Percentiles rank a stretch among this genome's conserved stretches.
Evolutionary conservation across 2,329 filamentous ascomycete species (phyloP).

Genomic region (Beauveria scarabaeidicola): DNA sequence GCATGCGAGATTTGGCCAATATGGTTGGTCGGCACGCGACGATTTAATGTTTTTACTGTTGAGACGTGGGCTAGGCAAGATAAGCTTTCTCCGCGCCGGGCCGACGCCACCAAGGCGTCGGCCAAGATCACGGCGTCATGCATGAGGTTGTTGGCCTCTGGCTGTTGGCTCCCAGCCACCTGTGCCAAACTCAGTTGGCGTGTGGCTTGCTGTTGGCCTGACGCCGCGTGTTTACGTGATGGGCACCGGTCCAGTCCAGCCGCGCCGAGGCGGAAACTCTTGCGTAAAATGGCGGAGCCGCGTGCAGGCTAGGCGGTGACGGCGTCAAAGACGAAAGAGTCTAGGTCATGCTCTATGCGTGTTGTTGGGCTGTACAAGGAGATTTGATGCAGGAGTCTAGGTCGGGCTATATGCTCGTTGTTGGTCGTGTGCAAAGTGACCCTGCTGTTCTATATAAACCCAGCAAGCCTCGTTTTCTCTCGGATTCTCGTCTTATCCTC

Average conservation of each 20-base stretch:
- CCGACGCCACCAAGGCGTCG: background rate
- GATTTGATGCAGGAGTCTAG: too few species aligned
- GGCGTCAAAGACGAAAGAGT: background rate
- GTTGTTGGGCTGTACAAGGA: too few species aligned
- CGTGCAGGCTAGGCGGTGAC: background rate
- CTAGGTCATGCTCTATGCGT: background rate
- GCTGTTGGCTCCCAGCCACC: background rate
- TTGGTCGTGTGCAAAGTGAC: background rate
- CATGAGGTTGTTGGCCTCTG: background rate
- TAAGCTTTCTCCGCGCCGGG: background rate
- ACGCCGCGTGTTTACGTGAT: background rate
- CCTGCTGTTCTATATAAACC: slow-evolving; percentile 3
- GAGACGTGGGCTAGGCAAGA: background rate
- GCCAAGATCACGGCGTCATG: background rate
- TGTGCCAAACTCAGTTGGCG: background rate
- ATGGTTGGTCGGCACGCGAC: background rate
- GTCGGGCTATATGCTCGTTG: too few species aligned
- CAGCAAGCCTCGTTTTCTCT: background rate
- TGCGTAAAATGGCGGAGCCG: background rate
- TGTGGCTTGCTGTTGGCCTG: background rate
- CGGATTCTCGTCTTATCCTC: too few species aligned
- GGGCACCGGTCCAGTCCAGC: background rate
- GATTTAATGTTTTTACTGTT: background rate
- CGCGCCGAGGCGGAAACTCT: background rate
- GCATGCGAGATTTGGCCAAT: background rate